Base-by-base conservation (phyloP, 768 basidiomycete species). In the Phylloporus sp. region DNA sequence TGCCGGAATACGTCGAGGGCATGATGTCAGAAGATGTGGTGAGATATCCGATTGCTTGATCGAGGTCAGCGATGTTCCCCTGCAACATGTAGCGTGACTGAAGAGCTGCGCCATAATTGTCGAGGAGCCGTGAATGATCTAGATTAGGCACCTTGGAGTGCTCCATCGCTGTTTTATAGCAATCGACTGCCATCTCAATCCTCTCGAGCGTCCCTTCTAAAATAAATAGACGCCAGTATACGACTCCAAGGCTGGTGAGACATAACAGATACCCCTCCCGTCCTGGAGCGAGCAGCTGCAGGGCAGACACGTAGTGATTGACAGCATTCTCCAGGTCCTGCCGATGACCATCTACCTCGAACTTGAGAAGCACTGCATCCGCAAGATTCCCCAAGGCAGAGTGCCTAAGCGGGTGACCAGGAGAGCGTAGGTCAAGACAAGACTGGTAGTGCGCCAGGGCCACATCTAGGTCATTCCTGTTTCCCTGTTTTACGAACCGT, bases 271-370 rank as follows among this genome's bases (percentile, higher is more conserved):
- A 59, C 3, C 54, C 50, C 3, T 46, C 34, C 26, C 52, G 44
- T 21, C 52, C 52, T 2, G 57, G 54, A 31, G 57, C 42, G 18
- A 36, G 43, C 33, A 62, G 26, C 36, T 48, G 38, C 21, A 64
- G 34, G 3, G 62, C 61, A 37, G 48, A 42, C 10, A 18, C 28
- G 29, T 45, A 46, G 28, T 53, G 9, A 26, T 24, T 32, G 5
- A 20, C 36, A 34, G 61, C 45, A 29, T 20, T 44, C 35, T 67
- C 53, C 24, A 71, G 27, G 43, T 69, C 64, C 38, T 49, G 44
- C 17, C 47, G 31, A 11, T 56, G 44, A 4, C 63, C 57, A 5
- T 59, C 47, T 14, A 43, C 22, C 27, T 62, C 57, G 51, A 59
- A 70, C 20, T 47, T 60, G 48, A 26, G 6, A 18, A 47, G 39